These are phyloP conservation scores for Pezicula neosporulosa DNA, from an alignment of 2,329 filamentous ascomycete genomes.

Conservation along the genomic window DNA sequence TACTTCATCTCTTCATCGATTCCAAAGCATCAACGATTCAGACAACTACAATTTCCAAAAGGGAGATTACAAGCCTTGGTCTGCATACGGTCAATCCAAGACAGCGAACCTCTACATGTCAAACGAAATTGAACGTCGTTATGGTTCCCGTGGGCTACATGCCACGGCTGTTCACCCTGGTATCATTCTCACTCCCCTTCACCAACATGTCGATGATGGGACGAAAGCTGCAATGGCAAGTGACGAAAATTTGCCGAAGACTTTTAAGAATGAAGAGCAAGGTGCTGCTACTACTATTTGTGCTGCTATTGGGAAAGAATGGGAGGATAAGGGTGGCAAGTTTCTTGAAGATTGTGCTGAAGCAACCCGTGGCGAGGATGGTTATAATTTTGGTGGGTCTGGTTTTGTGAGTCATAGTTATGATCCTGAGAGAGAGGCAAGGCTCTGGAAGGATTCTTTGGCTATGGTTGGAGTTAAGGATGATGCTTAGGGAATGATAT, in stretches of 20 bases:
- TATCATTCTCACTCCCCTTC: conserved; percentile 8
- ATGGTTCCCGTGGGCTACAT: conserved; percentile 34
- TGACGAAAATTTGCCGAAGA: too few species aligned
- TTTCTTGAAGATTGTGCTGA: too few species aligned
- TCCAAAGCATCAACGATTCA: conserved; percentile 36
- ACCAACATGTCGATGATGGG: too few species aligned
- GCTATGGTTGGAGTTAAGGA: conserved; percentile 25
- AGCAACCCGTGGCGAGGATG: too few species aligned
- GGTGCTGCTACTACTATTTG: too few species aligned
- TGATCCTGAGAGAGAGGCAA: conserved; percentile 33
- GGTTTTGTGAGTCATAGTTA: conserved; percentile 25
- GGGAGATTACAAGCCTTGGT: conserved; percentile 32
- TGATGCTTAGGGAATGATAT: not conserved
- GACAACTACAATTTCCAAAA: conserved; percentile 10
- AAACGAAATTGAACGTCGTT: conserved; percentile 41
- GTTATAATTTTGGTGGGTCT: too few species aligned
- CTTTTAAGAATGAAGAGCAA: too few species aligned
- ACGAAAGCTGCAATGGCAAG: too few species aligned
- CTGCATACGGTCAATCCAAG: conserved; percentile 40
- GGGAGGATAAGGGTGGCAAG: too few species aligned
- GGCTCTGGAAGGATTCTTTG: conserved; percentile 38
- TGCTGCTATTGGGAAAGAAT: too few species aligned
- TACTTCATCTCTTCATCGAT: conserved; percentile 39
- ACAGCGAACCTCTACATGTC: conserved; percentile 42
- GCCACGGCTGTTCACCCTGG: conserved; percentile 40